A percentile compares a stretch with the other conserved stretches of the same genome.
These are phyloP conservation scores for Neurospora tetrasperma DNA, from an alignment of 495 filamentous ascomycete species.

Conservation along the genomic window DNA sequence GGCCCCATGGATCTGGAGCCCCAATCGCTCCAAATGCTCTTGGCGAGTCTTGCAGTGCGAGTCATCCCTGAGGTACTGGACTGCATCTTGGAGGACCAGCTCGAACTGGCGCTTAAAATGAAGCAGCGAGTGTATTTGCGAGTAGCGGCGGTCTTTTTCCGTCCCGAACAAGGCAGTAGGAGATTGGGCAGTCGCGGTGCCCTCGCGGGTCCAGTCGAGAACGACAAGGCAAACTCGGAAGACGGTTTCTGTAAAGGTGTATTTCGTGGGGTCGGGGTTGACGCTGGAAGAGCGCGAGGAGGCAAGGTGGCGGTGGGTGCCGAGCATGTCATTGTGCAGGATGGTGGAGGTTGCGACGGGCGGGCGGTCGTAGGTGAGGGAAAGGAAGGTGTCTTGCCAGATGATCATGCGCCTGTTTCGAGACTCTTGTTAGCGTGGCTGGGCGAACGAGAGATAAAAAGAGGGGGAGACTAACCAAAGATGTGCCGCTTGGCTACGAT, in stretches of 20 bases:
- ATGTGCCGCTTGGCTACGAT: neutral
- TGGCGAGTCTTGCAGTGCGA: neutral
- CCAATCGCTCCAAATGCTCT: neutral
- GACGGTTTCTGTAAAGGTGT: slow-evolving; percentile 1
- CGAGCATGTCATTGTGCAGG: neutral
- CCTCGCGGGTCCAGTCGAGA: slow-evolving; percentile 1
- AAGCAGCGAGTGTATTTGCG: neutral
- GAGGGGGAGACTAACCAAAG: neutral
- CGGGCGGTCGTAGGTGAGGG: slow-evolving; percentile 2
- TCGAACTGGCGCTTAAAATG: neutral
- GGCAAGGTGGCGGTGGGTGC: neutral
- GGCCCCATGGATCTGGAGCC: neutral
- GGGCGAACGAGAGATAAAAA: neutral
- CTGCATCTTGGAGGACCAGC: neutral
- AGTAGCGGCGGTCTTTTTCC: neutral
- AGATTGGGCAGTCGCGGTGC: neutral
- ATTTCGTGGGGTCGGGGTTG: neutral
- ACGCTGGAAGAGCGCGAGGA: neutral
- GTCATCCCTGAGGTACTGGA: neutral
- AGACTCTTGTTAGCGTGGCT: neutral
- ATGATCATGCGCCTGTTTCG: slow-evolving; percentile 1
- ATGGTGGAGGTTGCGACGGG: neutral
- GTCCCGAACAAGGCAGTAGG: neutral
- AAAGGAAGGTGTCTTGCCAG: slow-evolving; percentile 1
- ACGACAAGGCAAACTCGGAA: neutral